A percentile compares a stretch with the other conserved stretches of the same genome.
Conservation (phyloP, 2,329 filamentous ascomycete genomes). For the Diaporthe ilicicola region DNA sequence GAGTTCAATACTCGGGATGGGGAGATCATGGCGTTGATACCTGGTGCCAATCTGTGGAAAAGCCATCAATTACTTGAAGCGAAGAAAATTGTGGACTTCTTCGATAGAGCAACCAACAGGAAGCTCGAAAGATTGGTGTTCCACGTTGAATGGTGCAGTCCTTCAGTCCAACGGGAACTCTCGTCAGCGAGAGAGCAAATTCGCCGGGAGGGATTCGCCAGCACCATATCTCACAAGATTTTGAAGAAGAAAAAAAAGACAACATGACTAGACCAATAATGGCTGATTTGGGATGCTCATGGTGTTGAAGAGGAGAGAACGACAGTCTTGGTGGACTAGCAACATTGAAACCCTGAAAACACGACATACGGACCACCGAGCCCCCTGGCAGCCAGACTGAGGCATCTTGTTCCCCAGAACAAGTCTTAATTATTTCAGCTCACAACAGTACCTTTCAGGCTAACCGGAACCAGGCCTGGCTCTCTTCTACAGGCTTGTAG, state of each 20-base stretch:
- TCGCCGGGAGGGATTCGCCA: not conserved
- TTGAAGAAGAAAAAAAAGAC: not conserved
- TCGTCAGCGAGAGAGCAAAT: not conserved
- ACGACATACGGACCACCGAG: too few relatives aligned
- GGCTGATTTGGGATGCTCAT: not conserved
- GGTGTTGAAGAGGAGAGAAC: too few relatives aligned
- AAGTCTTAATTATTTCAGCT: too few relatives aligned
- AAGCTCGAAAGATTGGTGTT: not conserved
- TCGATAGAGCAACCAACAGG: conserved; percentile 35
- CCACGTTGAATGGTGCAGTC: not conserved
- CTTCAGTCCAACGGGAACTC: not conserved
- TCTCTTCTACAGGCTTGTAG: too few relatives aligned
- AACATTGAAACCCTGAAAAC: too few relatives aligned
- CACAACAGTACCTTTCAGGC: too few relatives aligned
- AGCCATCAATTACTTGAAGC: not conserved
- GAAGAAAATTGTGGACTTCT: conserved; percentile 28
- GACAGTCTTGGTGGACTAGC: too few relatives aligned
- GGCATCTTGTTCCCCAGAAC: too few relatives aligned
- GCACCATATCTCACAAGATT: not conserved
- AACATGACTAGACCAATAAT: not conserved
- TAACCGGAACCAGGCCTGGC: too few relatives aligned
- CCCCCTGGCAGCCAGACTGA: too few relatives aligned
- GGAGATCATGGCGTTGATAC: not conserved
- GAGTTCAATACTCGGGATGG: not conserved
- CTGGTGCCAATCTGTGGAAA: not conserved